Evolutionary conservation across 2,329 filamentous ascomycete species (phyloP), one percentile per base, ranked within the genome.

Genomic region (Colletotrichum viniferum): DNA sequence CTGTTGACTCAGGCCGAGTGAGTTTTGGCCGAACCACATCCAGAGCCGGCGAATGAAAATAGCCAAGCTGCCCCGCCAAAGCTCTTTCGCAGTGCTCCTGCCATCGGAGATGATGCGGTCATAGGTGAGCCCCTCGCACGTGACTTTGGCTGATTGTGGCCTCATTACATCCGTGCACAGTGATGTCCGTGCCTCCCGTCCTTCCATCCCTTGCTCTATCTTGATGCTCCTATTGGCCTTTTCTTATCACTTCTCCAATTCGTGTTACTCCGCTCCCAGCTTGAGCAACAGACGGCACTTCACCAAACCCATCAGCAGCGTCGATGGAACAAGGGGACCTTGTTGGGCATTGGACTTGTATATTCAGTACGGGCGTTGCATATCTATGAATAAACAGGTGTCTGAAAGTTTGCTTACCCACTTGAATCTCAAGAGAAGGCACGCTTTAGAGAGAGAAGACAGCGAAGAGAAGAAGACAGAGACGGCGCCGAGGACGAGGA

Each of bases 1-100:
- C 24, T 52, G 56, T 76, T 73, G 73, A 76, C 73, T 76, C 73
- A 76, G 73, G 73, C 73, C 73, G 73, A 69, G 36, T 56, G 24
- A 67, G 71, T 72, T 67, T 63, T 66, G 38, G 62, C 60, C 21
- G 52, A 61, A 34, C 36, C 34, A 55, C 70, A 72, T 48, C 16
- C 32, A 9, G n/a, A 52, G 12, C 43, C 30, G 69, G 69, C 73
- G 73, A 76, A 76, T 73, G 69, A 73, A 76, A 73, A 36, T 52
- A 30, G 63, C 43, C 48, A 68, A 60, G 21, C 63, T 64, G 64
- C 69, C 73, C 73, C 73, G 60, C 69, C 36, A 16, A 74, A 67
- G 62, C 63, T 66, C 55, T 30, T n/a, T 13, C 55, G 2, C 32
- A 52, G 21, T 24, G 5, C 24, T 18, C 18, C 18, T 21, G 26